Evolutionary conservation across 805 yeast species (phyloP).

Genomic region (Metschnikowia kunwiensis): DNA sequence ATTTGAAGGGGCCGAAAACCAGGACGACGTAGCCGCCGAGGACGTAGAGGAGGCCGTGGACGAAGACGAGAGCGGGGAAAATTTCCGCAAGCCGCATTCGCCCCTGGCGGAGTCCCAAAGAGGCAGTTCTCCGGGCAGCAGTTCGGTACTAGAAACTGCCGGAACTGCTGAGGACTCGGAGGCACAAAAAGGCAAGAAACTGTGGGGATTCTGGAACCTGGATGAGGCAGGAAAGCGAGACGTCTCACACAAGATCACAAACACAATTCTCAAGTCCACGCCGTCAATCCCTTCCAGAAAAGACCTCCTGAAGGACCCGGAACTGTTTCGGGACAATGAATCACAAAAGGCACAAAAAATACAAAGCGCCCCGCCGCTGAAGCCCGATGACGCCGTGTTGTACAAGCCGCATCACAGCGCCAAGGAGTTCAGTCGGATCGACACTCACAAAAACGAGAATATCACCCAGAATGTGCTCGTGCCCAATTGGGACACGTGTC

Average conservation of each 20-base stretch:
- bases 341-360: background rate
- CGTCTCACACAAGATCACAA: constrained; percentile 16
- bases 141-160: too few relatives aligned
- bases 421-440: constrained; percentile 38
- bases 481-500: constrained; percentile 41
- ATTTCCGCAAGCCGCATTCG: too few relatives aligned
- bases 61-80: too few relatives aligned
- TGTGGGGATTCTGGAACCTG: constrained; percentile 39
- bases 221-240: constrained; percentile 3
- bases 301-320: background rate
- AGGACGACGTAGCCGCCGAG: background rate
- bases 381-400: constrained; percentile 40
- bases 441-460: constrained; percentile 45
- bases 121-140: too few relatives aligned
- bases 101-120: background rate
- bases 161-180: too few relatives aligned
- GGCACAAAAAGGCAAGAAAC: constrained; percentile 20
- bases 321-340: background rate
- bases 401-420: constrained; percentile 43
- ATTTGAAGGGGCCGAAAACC: background rate
- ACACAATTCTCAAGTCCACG: constrained; percentile 33
- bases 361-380: too few relatives aligned
- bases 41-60: background rate
- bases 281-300: constrained; percentile 25
- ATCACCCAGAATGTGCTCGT: constrained; percentile 39